Percentiles rank a stretch among this genome's conserved stretches.
These are phyloP conservation scores for Leptographium procerum DNA, from an alignment of 2,329 filamentous ascomycete species.

Conservation along the genomic window DNA sequence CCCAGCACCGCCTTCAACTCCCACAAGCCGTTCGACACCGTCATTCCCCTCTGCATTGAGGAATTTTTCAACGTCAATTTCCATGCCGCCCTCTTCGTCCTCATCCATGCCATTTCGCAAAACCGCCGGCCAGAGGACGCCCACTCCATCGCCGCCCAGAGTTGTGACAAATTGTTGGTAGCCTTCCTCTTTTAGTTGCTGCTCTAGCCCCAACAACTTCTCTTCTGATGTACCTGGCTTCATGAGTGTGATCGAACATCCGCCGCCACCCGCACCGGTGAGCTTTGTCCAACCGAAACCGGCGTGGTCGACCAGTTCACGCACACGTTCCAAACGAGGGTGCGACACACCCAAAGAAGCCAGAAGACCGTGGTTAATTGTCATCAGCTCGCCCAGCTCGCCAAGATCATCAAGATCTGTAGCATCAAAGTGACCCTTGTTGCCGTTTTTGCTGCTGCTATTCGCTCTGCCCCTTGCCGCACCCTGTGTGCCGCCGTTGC, in stretches of 20 bases:
- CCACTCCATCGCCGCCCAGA: slow-evolving; percentile 84
- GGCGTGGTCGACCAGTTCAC: slow-evolving; percentile 80
- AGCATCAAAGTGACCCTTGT: slow-evolving; percentile 47
- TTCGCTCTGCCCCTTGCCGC: slow-evolving; percentile 30
- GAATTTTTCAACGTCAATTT: slow-evolving; percentile 80
- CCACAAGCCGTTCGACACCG: slow-evolving; percentile 78
- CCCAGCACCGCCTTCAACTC: slow-evolving; percentile 57
- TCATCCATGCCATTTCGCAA: slow-evolving; percentile 74
- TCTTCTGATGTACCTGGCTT: slow-evolving; percentile 50
- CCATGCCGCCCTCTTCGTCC: slow-evolving; percentile 69
- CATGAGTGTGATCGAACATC: slow-evolving; percentile 86
- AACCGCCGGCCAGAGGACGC: slow-evolving; percentile 86
- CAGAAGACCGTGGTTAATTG: slow-evolving; percentile 85
- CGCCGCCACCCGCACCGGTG: slow-evolving; percentile 88
- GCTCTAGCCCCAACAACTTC: slow-evolving; percentile 51
- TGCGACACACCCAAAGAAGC: slow-evolving; percentile 91
- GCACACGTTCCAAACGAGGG: slow-evolving; percentile 79
- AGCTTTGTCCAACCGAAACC: slow-evolving; percentile 95
- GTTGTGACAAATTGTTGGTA: slow-evolving; percentile 83
- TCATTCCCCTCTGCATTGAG: slow-evolving; percentile 73
- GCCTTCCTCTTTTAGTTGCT: slow-evolving; percentile 55
- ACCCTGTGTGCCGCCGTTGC: slow-evolving; percentile 11
- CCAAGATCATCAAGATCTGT: slow-evolving; percentile 47
- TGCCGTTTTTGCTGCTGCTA: slow-evolving; percentile 35
- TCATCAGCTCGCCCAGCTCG: slow-evolving; percentile 76